These are phyloP conservation scores for Nannochloropsis gaditana DNA, from an alignment of 108 stramenopile species.

Conservation along the genomic window DNA sequence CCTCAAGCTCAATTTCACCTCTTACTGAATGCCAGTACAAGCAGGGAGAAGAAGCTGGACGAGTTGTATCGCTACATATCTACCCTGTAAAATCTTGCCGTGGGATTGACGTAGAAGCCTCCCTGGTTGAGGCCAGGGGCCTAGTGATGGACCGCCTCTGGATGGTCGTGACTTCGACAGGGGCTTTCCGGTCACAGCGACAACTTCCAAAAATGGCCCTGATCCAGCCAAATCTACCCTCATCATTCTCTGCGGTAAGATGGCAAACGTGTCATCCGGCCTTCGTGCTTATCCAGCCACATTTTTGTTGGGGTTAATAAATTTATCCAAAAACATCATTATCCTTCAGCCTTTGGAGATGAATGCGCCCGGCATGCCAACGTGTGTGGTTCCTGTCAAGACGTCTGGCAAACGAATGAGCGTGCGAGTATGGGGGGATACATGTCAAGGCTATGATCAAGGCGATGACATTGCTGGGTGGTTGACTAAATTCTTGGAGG, in stretches of 20 bases:
- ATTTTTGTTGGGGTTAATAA: not conserved
- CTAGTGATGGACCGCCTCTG: conserved; percentile 53
- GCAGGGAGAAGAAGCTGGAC: conserved; percentile 18
- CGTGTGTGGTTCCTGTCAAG: conserved; percentile 44
- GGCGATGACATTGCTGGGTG: conserved; percentile 52
- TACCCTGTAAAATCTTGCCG: conserved; percentile 60
- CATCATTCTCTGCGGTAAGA: conserved; percentile 30
- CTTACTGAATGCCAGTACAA: not conserved
- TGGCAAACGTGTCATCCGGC: not conserved
- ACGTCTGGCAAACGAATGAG: conserved; percentile 24
- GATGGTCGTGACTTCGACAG: conserved; percentile 53
- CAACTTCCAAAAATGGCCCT: conserved; percentile 52
- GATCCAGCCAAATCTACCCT: conserved; percentile 41
- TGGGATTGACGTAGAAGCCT: conserved; percentile 43
- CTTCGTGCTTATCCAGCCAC: no score
- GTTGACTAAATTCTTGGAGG: conserved; percentile 43
- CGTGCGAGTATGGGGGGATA: conserved; percentile 56
- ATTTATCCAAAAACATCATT: not conserved
- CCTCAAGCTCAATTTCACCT: no score
- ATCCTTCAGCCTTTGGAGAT: conserved; percentile 30
- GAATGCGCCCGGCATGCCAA: conserved; percentile 42
- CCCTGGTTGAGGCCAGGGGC: conserved; percentile 36
- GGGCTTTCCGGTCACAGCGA: conserved; percentile 53
- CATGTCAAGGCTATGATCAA: conserved; percentile 49
- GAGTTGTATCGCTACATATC: conserved; percentile 41